Conservation (phyloP, 768 basidiomycete genomes). For the Asterophora lycoperdoides region DNA sequence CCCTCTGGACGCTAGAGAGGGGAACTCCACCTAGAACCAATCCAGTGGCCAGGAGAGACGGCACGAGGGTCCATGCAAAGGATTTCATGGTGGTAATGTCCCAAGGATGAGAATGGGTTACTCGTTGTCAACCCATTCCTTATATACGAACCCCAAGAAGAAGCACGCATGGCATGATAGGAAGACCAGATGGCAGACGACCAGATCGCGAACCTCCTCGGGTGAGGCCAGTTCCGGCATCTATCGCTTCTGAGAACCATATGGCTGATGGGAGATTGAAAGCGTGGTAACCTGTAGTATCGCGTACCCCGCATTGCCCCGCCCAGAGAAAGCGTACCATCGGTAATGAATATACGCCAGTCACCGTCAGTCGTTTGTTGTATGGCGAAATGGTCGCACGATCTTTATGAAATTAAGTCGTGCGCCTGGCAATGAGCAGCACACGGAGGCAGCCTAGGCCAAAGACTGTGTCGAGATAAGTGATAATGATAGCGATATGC, state of each 20-base stretch:
- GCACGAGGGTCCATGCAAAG: conserved; percentile 24
- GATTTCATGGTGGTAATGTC: conserved; percentile 31
- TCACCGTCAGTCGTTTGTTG: background rate
- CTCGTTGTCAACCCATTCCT: background rate
- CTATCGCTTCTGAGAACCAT: background rate
- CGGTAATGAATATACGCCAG: background rate
- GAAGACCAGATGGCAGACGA: conserved; percentile 6
- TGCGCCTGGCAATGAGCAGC: background rate
- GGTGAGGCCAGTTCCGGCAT: background rate
- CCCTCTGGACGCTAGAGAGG: conserved; percentile 35
- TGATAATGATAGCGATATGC: too few relatives aligned
- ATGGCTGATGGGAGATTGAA: background rate
- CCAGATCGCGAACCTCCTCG: background rate
- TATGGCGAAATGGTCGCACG: background rate
- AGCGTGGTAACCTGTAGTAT: background rate
- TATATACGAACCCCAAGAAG: background rate
- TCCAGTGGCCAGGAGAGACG: conserved; percentile 21
- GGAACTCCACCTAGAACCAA: conserved; percentile 27
- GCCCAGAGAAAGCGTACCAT: background rate
- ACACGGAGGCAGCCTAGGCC: background rate
- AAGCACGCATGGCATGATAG: conserved; percentile 4
- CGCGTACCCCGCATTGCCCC: background rate
- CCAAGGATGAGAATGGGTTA: conserved; percentile 5
- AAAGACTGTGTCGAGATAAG: too few relatives aligned
- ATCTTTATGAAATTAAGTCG: background rate